Evolutionary conservation across 139 green algal genomes (phyloP), one percentile per base, ranked within the genome.

Genomic region (Tetraselmis striata): DNA sequence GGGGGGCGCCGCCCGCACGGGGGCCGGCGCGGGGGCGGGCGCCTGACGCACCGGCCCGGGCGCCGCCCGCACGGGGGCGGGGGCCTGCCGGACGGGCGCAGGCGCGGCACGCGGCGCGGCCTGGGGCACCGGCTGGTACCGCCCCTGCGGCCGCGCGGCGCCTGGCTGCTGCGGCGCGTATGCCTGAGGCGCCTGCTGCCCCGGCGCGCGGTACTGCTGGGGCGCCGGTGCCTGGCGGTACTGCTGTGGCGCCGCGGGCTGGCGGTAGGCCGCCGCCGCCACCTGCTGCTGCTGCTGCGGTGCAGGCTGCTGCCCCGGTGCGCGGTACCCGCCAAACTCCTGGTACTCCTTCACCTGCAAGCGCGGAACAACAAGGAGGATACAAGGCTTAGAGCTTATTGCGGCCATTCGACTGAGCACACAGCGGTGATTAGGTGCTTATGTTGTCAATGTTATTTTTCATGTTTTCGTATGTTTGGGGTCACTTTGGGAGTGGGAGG

Each of bases 51-150:
- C n/a, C 1, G 80, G 25, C 23, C 31, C 74, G 23, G 74, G 74
- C 75, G 27, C 31, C 59, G 31, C 29, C n/a, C n/a, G n/a, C 29
- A 75, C 85, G 84, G 29, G 59, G 11, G 67, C 2, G 1, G 25
- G 78, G 25, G 78, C 77, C 28, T 83, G 84, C 84, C 77, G 76
- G n/a, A 29, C 24, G 5, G 84, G 81, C 31, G 58, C 31, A 23
- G 59, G 23, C 5, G 79, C 75, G 28, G 84, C 30, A 32, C 58
- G 27, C n/a, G 76, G 18, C 2, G 31, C 30, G n/a, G 83, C 80
- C 80, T 30, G 0, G 77, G 31, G 5, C 59, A n/a, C 23, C 77
- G 25, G 77, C 77, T 81, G 77, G 26, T 32, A 28, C 31, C 27
- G 18, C 31, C 5, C 27, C 77, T 59, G 77, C 22, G 76, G 76